Percentiles rank a stretch among this genome's conserved stretches.
These are phyloP conservation scores for Daedalea quercina DNA, from an alignment of 768 basidiomycete species.

Conservation along the genomic window DNA sequence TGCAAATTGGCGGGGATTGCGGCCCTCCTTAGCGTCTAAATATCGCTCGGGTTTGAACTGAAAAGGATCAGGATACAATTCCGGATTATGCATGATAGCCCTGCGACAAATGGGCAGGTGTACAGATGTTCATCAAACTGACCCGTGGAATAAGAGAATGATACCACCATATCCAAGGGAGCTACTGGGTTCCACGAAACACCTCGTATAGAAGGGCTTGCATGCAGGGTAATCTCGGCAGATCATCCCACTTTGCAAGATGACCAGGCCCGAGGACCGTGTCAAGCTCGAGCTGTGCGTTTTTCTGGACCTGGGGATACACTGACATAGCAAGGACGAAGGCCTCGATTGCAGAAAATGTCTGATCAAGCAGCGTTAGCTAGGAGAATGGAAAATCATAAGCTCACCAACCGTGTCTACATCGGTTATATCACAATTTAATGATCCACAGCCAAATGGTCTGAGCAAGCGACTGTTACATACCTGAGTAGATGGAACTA, in stretches of 20 bases:
- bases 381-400: no score
- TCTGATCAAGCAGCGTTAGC: background rate
- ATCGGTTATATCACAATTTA: background rate
- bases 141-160: no score
- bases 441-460: background rate
- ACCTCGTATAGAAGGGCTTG: constrained; percentile 6
- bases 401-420: constrained; percentile 12
- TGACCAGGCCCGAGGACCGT: background rate
- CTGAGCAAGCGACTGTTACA: constrained; percentile 4
- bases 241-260: constrained; percentile 1
- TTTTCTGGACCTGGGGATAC: background rate
- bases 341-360: constrained; percentile 4
- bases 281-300: constrained; percentile 6
- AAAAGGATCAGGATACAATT: background rate
- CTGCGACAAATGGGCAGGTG: constrained; percentile 13
- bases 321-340: background rate
- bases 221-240: background rate
- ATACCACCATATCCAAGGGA: no score
- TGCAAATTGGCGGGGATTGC: background rate
- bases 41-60: background rate
- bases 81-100: constrained; percentile 10
- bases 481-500: constrained; percentile 25
- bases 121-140: constrained; percentile 9
- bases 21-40: background rate
- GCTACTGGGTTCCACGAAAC: constrained; percentile 4